These are phyloP conservation scores for Apophysomyces variabilis DNA, from an alignment of 371 early-diverging fungal genomes.

Conservation along the genomic window DNA sequence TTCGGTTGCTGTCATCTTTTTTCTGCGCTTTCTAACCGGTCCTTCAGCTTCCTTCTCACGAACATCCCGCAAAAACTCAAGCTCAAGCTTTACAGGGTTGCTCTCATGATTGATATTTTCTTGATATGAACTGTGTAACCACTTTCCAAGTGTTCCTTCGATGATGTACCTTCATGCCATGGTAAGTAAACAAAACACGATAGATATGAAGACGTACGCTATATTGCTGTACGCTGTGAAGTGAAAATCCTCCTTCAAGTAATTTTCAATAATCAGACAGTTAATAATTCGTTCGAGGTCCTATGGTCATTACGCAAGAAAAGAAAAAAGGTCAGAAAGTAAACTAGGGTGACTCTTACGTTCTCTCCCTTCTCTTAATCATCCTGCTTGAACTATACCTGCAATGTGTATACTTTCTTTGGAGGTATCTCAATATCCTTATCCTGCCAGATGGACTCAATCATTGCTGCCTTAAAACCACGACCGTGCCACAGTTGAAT, in stretches of 20 bases:
- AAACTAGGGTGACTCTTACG: no score
- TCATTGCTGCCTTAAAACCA: slow-evolving; percentile 40
- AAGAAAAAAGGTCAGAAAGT: not conserved
- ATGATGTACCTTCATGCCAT: slow-evolving; percentile 19
- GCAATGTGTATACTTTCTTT: slow-evolving; percentile 34
- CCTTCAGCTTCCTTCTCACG: not conserved
- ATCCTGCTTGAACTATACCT: slow-evolving; percentile 16
- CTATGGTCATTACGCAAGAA: slow-evolving; percentile 15
- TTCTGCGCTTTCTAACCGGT: not conserved
- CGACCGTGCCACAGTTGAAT: slow-evolving; percentile 52
- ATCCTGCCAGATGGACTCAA: slow-evolving; percentile 37
- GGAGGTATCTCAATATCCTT: slow-evolving; percentile 36
- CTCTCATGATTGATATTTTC: not conserved
- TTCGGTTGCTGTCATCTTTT: not conserved
- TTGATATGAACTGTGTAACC: not conserved
- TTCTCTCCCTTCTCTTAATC: not conserved
- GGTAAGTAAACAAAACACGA: not conserved
- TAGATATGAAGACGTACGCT: slow-evolving; percentile 39
- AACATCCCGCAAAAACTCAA: not conserved
- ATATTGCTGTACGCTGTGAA: slow-evolving; percentile 62
- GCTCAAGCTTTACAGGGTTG: not conserved
- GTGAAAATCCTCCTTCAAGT: slow-evolving; percentile 60
- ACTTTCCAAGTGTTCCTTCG: slow-evolving; percentile 15
- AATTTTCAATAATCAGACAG: slow-evolving; percentile 46
- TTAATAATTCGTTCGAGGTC: slow-evolving; percentile 62